These are phyloP conservation scores for Ephemerocybe angulata DNA, from an alignment of 768 basidiomycete genomes.

Conservation along the genomic window DNA sequence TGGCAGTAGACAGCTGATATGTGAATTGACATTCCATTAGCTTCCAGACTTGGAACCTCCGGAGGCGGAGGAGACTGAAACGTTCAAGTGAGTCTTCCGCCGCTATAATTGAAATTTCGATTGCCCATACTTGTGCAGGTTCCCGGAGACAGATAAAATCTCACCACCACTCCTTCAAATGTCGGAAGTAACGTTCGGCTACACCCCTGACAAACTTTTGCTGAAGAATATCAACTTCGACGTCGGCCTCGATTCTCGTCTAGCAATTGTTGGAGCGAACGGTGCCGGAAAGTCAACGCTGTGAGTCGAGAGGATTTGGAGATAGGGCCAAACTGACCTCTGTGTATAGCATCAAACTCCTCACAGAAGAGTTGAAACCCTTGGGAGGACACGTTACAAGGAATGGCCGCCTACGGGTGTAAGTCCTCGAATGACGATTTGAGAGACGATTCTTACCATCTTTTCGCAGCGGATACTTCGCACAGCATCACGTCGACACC, in stretches of 20 bases:
- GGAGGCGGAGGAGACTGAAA: conserved; percentile 88
- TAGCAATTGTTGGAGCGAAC: conserved; percentile 93
- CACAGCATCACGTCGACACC: conserved; percentile 95
- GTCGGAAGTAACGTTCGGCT: conserved; percentile 88
- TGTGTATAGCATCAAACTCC: conserved; percentile 75
- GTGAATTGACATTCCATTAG: conserved; percentile 33
- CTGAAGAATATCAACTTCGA: conserved; percentile 83
- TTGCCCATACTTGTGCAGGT: too few species aligned
- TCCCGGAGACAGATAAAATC: conserved; percentile 96
- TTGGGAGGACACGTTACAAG: conserved; percentile 76
- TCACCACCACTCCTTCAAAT: conserved; percentile 94
- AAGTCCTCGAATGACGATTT: too few species aligned
- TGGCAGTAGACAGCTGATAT: not conserved
- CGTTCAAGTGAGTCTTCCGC: conserved; percentile 64
- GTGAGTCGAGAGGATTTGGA: conserved; percentile 35
- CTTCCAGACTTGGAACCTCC: conserved; percentile 92
- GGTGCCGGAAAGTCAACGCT: conserved; percentile 96
- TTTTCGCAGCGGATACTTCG: conserved; percentile 72
- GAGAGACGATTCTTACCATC: too few species aligned
- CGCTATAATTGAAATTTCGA: not conserved
- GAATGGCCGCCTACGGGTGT: conserved; percentile 91
- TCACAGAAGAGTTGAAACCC: conserved; percentile 81
- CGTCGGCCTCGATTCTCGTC: conserved; percentile 89
- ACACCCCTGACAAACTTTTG: conserved; percentile 70
- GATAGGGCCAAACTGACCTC: not conserved